Conservation (phyloP, 2,329 filamentous ascomycete genomes). For the Hymenoscyphus scutula region DNA sequence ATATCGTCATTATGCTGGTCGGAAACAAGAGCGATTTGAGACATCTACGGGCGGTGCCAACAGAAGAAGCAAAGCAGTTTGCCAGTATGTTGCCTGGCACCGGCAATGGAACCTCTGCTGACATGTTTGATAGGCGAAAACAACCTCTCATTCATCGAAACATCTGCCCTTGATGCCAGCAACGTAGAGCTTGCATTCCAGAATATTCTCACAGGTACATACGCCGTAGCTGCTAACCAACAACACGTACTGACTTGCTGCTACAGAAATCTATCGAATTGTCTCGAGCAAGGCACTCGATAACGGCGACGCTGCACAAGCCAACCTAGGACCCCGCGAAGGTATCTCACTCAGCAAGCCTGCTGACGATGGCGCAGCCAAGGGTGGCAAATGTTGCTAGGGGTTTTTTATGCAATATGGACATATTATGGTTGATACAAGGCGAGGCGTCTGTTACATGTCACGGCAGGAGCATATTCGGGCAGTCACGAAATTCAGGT, state of each 20-base stretch:
- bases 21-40: constrained; percentile 99
- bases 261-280: constrained; percentile 94
- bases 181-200: constrained; percentile 99
- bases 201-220: constrained; percentile 92
- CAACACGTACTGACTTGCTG: constrained; percentile 5
- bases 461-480: constrained; percentile 29
- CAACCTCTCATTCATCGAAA: constrained; percentile 98
- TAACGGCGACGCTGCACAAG: constrained; percentile 77
- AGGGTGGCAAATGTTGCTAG: constrained; percentile 79
- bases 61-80: constrained; percentile 97
- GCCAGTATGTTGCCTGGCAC: constrained; percentile 62
- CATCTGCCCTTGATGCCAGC: constrained; percentile 95
- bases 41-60: constrained; percentile 93
- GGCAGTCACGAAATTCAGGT: constrained; percentile 26
- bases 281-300: constrained; percentile 97
- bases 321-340: constrained; percentile 74
- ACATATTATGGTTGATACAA: constrained; percentile 33
- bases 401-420: constrained; percentile 17
- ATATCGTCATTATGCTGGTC: constrained; percentile 99
- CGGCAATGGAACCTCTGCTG: constrained; percentile 29
- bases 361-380: constrained; percentile 70
- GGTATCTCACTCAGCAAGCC: constrained; percentile 87
- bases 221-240: not conserved
- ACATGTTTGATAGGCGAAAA: constrained; percentile 72
- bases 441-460: constrained; percentile 34